Percentiles rank a stretch among this genome's conserved stretches.
These are phyloP conservation scores for Rhodotorula graminis DNA, from an alignment of 768 basidiomycete genomes.

Conservation along the genomic window DNA sequence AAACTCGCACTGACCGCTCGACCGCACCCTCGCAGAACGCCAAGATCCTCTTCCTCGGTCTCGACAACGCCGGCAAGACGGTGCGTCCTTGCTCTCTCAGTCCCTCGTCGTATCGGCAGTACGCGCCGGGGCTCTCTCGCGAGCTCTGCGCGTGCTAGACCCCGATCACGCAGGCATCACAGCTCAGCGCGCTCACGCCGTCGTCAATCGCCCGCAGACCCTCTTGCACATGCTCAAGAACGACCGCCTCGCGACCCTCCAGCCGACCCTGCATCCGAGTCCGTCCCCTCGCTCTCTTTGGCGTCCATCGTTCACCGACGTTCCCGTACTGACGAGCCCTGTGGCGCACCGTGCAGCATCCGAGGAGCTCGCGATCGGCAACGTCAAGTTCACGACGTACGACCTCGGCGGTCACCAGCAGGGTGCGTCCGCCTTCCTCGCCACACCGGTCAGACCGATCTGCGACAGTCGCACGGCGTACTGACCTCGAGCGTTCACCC, in stretches of 20 bases:
- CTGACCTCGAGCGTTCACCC: no score
- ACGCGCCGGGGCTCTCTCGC: no score
- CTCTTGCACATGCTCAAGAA: conserved; percentile 99
- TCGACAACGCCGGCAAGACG: conserved; percentile 99
- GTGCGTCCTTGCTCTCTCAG: conserved; percentile 53
- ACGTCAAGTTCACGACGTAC: conserved; percentile 97
- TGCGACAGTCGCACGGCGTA: no score
- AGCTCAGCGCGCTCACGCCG: no score
- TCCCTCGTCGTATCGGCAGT: no score
- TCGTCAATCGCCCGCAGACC: conserved; percentile 65
- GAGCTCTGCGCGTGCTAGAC: neutral
- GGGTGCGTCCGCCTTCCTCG: conserved; percentile 53
- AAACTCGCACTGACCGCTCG: neutral
- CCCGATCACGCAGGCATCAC: no score
- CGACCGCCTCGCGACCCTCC: conserved; percentile 90
- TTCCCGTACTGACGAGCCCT: no score
- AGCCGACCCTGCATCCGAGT: conserved; percentile 98
- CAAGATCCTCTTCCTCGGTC: conserved; percentile 97
- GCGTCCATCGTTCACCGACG: no score
- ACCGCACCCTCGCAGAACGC: conserved; percentile 63
- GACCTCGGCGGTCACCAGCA: conserved; percentile 97
- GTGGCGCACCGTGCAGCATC: conserved; percentile 61
- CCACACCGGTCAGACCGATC: no score
- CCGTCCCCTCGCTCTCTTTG: conserved; percentile 18
- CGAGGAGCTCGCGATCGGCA: conserved; percentile 96